Percentiles rank a stretch among this genome's conserved stretches.
phyloP scores from a whole-genome alignment of 306 rosid species.

The Castanea mollissima region DNA sequence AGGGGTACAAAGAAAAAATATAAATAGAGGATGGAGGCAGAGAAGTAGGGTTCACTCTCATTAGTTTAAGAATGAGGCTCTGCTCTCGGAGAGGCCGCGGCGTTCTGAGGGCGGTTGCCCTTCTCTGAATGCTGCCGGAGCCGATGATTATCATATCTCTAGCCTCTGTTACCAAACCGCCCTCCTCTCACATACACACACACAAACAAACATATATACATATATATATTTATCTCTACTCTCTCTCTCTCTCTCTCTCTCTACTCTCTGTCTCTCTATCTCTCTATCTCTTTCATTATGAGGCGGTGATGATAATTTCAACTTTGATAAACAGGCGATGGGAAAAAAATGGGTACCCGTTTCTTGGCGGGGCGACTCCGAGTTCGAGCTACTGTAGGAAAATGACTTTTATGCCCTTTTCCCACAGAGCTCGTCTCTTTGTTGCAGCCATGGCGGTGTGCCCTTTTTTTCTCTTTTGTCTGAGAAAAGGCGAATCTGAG shows the following conservation, averaged over 20 bases:
- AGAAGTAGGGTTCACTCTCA: neutral
- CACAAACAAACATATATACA: no score
- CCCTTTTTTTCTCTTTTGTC: slow-evolving; percentile 9
- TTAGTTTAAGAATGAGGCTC: slow-evolving; percentile 19
- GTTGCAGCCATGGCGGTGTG: slow-evolving; percentile 37
- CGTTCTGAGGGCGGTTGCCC: neutral
- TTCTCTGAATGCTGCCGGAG: slow-evolving; percentile 1
- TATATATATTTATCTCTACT: no score
- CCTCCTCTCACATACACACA: neutral
- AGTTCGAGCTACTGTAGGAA: neutral
- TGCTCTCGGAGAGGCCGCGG: neutral
- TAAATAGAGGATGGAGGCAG: neutral
- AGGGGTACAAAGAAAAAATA: neutral
- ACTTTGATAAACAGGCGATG: slow-evolving; percentile 9
- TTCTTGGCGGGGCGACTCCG: slow-evolving; percentile 41
- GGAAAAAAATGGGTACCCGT: neutral
- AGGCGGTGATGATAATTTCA: slow-evolving; percentile 41
- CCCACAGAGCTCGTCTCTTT: neutral
- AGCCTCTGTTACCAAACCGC: neutral
- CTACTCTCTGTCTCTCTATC: neutral
- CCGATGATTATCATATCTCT: slow-evolving; percentile 10
- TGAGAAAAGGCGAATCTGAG: slow-evolving; percentile 59
- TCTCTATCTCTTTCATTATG: neutral
- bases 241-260: neutral
- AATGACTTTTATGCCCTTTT: neutral